Percentiles rank a stretch among this genome's conserved stretches.
These are phyloP conservation scores for Candida sp. DNA, from an alignment of 1,139 yeast species.

Conservation along the genomic window DNA sequence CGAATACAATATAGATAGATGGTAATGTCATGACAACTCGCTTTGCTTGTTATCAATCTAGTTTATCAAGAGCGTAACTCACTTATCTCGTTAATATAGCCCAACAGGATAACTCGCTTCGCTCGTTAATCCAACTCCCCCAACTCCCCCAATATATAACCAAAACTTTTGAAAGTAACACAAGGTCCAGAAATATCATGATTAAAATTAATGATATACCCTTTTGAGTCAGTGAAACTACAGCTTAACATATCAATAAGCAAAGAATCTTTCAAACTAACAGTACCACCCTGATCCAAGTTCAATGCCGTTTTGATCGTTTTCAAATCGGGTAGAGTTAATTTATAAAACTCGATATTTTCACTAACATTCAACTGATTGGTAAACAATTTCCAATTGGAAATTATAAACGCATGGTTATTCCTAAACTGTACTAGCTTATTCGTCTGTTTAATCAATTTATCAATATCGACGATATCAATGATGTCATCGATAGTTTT, in stretches of 20 bases:
- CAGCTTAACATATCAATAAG: slow-evolving; percentile 46
- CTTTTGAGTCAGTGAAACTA: slow-evolving; percentile 25
- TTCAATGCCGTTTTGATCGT: slow-evolving; percentile 25
- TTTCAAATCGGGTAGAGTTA: slow-evolving; percentile 32
- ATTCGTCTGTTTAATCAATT: slow-evolving; percentile 24
- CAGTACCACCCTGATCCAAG: slow-evolving; percentile 16
- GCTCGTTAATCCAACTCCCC: slow-evolving; percentile 30
- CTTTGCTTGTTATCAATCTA: too few species aligned
- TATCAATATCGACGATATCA: slow-evolving; percentile 43
- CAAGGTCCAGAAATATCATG: slow-evolving; percentile 25
- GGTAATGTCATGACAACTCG: too few species aligned
- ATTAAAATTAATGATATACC: slow-evolving; percentile 28
- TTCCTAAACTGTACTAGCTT: slow-evolving; percentile 34
- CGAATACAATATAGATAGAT: too few species aligned
- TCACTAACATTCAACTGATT: neutral
- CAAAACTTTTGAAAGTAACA: slow-evolving; percentile 40
- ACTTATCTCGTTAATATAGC: too few species aligned
- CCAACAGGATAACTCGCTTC: too few species aligned
- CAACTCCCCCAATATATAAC: slow-evolving; percentile 37
- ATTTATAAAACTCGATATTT: slow-evolving; percentile 10
- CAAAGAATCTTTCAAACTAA: slow-evolving; percentile 25
- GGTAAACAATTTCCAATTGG: slow-evolving; percentile 35
- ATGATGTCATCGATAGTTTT: slow-evolving; percentile 19
- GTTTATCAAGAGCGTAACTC: too few species aligned
- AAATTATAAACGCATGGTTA: slow-evolving; percentile 22